Evolutionary conservation across 352 stramenopile genomes (phyloP).

Genomic region (Phytophthora pistaciae): DNA sequence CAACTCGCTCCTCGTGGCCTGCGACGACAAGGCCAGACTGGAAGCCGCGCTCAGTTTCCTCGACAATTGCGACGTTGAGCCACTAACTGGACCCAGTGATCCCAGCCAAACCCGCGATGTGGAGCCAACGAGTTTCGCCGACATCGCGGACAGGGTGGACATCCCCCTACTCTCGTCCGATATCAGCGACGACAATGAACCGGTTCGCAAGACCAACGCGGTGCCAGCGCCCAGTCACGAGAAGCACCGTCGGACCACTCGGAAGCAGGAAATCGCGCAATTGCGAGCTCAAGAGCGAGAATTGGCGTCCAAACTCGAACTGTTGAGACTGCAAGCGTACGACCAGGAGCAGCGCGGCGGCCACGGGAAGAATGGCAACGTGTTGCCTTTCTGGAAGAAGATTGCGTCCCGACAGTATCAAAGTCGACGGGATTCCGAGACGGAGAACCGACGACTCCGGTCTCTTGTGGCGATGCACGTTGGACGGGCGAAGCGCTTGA

Average conservation of each 20-base stretch:
- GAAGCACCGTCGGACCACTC: constrained; percentile 17
- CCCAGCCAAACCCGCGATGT: constrained; percentile 11
- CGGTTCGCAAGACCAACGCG: background rate
- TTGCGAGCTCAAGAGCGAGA: constrained; percentile 25
- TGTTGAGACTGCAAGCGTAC: constrained; percentile 18
- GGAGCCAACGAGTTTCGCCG: background rate
- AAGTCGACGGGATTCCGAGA: constrained; percentile 16
- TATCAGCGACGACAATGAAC: background rate
- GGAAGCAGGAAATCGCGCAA: constrained; percentile 32
- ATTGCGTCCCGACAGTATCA: constrained; percentile 29
- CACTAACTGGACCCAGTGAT: background rate
- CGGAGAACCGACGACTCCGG: constrained; percentile 31
- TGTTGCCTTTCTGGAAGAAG: constrained; percentile 36
- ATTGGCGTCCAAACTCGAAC: constrained; percentile 24
- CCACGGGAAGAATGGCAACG: constrained; percentile 1
- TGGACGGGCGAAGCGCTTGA: constrained; percentile 22
- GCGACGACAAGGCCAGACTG: constrained; percentile 25
- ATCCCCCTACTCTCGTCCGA: background rate
- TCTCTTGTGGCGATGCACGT: constrained; percentile 25
- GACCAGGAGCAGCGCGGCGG: constrained; percentile 1
- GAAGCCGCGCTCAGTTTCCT: constrained; percentile 27
- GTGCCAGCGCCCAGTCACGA: background rate
- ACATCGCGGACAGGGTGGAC: constrained; percentile 7
- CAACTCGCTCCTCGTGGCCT: constrained; percentile 18
- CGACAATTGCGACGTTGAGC: constrained; percentile 18